Base-by-base conservation (phyloP, 2,329 filamentous ascomycete genomes). In the Delphinella strobiligena region DNA sequence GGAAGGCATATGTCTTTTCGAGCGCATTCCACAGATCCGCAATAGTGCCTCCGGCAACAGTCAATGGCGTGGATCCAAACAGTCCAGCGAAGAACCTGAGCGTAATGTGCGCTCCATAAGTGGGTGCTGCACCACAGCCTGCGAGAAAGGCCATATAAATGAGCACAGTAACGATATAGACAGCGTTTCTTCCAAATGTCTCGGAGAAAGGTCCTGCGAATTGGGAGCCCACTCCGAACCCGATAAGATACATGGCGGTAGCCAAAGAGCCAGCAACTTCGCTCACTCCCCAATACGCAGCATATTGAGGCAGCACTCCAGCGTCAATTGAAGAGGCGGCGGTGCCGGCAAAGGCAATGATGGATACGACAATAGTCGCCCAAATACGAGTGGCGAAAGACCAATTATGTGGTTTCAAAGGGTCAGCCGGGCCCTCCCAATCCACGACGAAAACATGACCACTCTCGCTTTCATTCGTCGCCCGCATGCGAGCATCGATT, bases 201-300 rank as follows among this genome's bases (percentile, higher is more conserved):
- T 65, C 62, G 0, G 60, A 61, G 5, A 62, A 51, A 0, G 62
- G 61, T 2, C 58, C 60, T 7, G 58, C 54, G 22, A 62, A 53
- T 2, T 62, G 47, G 3, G 61, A 55, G 4, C 61, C 62, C 12
- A 54, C 43, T 3, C 55, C 61, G 27, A 62, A 52, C 1, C 67
- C 68, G 19, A 70, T 57, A 5, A 71, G 24, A 34, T 43, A 56
- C 19, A 82, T 36, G 4, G 17, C 34, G 9, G 40, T 42, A 3
- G 36, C 40, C 9, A 42, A 9, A 7, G 40, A 38, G 9, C 36
- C 40, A 2, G 40, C 36, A 2, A 38, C 36, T 10, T 42, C 36
- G 16, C 40, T 42, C 9, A 42, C 15, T 14, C 30, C 29, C 15
- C 37, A 42, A 18, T 42, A 42, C 5, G 31, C 40, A 19, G 40